Evolutionary conservation across 257 asterid genomes (phyloP).

Genomic region (Solanum virginianum): DNA sequence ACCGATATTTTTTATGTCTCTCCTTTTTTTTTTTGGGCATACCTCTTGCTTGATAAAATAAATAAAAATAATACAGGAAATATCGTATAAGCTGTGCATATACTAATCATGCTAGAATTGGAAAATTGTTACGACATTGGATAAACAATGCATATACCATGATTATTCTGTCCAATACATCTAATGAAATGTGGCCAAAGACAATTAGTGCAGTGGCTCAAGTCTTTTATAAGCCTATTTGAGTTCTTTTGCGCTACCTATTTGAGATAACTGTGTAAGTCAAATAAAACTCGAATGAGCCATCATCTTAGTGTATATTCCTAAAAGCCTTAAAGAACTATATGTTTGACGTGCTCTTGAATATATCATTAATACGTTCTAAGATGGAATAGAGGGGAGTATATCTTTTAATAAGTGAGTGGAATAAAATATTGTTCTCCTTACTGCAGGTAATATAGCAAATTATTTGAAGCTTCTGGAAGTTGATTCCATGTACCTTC

Average conservation of each 20-base stretch:
- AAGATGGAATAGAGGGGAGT: neutral
- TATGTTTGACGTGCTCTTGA: neutral
- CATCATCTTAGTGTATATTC: neutral
- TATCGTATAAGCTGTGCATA: neutral
- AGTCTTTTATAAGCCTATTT: neutral
- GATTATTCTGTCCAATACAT: neutral
- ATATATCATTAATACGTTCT: neutral
- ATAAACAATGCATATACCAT: neutral
- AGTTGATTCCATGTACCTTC: slow-evolving; percentile 80
- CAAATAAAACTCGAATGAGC: neutral
- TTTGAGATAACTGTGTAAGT: neutral
- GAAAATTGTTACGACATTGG: neutral
- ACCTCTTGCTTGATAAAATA: neutral
- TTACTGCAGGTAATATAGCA: slow-evolving; percentile 66
- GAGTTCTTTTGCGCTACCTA: neutral
- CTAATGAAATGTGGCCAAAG: neutral
- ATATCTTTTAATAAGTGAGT: neutral
- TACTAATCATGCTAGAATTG: neutral
- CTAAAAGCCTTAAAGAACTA: neutral
- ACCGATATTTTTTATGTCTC: neutral
- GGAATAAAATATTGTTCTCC: neutral
- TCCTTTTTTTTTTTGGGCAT: neutral
- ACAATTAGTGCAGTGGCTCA: neutral
- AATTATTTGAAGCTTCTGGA: slow-evolving; percentile 84
- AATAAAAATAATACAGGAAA: neutral